Conservation (phyloP, 805 yeast genomes). For the Yamadazyma nakazawae region DNA sequence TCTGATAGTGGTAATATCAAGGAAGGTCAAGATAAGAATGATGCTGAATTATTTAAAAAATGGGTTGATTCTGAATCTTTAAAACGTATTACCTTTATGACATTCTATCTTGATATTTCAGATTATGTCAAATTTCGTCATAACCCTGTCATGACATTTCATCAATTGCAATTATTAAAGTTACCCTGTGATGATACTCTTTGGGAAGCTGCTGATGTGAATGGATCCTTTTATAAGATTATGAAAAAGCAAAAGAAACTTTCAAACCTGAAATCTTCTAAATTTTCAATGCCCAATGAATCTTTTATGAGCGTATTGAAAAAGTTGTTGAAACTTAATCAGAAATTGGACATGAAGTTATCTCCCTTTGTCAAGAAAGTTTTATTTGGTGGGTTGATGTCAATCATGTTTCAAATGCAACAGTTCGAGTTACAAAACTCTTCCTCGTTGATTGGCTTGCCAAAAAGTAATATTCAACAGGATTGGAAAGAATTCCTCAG, state of each 20-base stretch:
- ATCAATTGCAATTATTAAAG: slow-evolving; percentile 37
- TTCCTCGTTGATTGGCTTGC: slow-evolving; percentile 24
- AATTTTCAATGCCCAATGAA: slow-evolving; percentile 15
- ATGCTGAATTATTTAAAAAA: slow-evolving; percentile 43
- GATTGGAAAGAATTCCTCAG: slow-evolving; percentile 70
- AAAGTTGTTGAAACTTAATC: slow-evolving; percentile 41
- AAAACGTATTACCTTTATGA: slow-evolving; percentile 76
- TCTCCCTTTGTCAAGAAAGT: slow-evolving; percentile 63
- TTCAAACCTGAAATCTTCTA: slow-evolving; percentile 9
- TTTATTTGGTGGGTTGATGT: slow-evolving; percentile 24
- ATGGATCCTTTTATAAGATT: slow-evolving; percentile 36
- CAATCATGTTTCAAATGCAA: slow-evolving; percentile 29
- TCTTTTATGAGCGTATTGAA: slow-evolving; percentile 57
- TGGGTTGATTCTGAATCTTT: slow-evolving; percentile 82
- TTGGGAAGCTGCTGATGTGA: slow-evolving; percentile 39
- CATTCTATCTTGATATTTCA: slow-evolving; percentile 74
- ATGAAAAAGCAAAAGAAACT: slow-evolving; percentile 35
- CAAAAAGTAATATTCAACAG: slow-evolving; percentile 32
- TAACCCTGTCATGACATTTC: slow-evolving; percentile 43
- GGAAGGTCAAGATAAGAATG: slow-evolving; percentile 21
- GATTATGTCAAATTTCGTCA: slow-evolving; percentile 82
- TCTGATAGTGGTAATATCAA: slow-evolving; percentile 19
- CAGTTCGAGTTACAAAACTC: slow-evolving; percentile 43
- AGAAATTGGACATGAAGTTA: slow-evolving; percentile 8
- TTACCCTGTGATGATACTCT: slow-evolving; percentile 39